Evolutionary conservation across 73 alveolate species (phyloP).

Genomic region (Paraurostyla sp.): DNA sequence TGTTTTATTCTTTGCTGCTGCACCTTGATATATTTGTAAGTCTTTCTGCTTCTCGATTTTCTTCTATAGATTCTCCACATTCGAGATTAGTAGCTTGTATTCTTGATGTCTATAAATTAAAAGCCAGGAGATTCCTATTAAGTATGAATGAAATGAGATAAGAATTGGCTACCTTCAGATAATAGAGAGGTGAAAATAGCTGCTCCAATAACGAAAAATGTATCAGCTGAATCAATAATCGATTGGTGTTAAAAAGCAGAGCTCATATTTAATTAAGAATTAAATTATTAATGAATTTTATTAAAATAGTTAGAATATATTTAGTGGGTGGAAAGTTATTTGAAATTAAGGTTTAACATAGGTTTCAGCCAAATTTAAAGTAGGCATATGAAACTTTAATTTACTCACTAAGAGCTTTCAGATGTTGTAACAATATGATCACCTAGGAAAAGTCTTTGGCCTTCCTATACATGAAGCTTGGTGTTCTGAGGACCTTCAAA

Average conservation of each 20-base stretch:
- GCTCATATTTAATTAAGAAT: slow-evolving; percentile 38
- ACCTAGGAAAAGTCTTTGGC: slow-evolving; percentile 78
- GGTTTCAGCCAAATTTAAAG: no score
- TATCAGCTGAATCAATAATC: slow-evolving; percentile 27
- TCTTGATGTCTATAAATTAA: slow-evolving; percentile 81
- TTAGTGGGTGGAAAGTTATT: not conserved
- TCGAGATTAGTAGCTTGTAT: slow-evolving; percentile 69
- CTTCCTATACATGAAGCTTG: slow-evolving; percentile 70
- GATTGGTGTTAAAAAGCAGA: not conserved
- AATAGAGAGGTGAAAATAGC: slow-evolving; percentile 83
- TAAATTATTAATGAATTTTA: not conserved
- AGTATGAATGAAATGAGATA: not conserved
- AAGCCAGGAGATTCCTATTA: slow-evolving; percentile 74
- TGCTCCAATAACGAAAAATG: slow-evolving; percentile 73
- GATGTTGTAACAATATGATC: slow-evolving; percentile 43
- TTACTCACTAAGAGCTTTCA: not conserved
- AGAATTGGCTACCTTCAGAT: slow-evolving; percentile 67
- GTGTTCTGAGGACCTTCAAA: slow-evolving; percentile 84
- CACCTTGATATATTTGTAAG: slow-evolving; percentile 56
- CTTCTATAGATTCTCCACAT: slow-evolving; percentile 66
- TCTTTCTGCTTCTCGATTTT: slow-evolving; percentile 82
- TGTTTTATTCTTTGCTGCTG: slow-evolving; percentile 72
- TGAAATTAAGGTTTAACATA: not conserved
- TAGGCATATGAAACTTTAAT: no score
- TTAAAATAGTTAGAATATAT: not conserved